Base-by-base conservation (phyloP, 441 rosid species). In the Populus hybrid region DNA sequence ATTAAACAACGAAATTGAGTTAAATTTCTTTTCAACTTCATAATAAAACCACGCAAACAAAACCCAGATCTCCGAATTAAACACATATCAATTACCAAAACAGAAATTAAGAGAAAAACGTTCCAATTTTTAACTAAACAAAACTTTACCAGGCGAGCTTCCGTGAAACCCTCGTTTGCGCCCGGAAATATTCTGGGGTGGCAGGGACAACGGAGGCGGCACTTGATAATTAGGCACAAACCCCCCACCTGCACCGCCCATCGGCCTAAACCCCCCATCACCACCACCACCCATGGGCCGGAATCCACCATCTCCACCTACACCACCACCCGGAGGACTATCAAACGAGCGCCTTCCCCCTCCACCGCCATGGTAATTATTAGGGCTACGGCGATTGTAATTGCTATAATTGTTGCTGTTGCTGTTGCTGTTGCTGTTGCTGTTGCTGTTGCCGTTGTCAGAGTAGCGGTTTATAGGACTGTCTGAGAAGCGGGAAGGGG, bases 111-210 rank as follows among this genome's bases (percentile, higher is more conserved):
- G 23, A 26, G 4, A 36, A 54, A 71, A 12, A 5, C 10, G 10
- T 18, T n/a, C 16, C 68, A 67, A 28, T 16, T 61, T 40, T 21
- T 26, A 30, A 70, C 4, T 10, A 54, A 38, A 24, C 59, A 23
- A 67, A 46, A 73, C 59, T 82, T 59, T 81, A 84, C 90, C 94
- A 71, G 89, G 84, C 77, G 91, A 87, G 77, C 76, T 83, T 23
- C 87, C 97, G 73, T 88, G 91, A 77, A 82, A 90, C 67, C 90
- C 88, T 78, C 97, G 89, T 80, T 97, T 97, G 86, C 93, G 95
- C 21, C 99, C 99, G 0, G 89, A 80, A 20, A 90, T 81, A 69
- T 87, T 82, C 76, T 81, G 83, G 9, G 79, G 84, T 7, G 79
- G 83, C 20, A 4, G 57, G 4, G 79, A 57, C 26, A 80, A 78